Conservation (phyloP, 2,329 filamentous ascomycete genomes). For the Zalaria obscura region DNA sequence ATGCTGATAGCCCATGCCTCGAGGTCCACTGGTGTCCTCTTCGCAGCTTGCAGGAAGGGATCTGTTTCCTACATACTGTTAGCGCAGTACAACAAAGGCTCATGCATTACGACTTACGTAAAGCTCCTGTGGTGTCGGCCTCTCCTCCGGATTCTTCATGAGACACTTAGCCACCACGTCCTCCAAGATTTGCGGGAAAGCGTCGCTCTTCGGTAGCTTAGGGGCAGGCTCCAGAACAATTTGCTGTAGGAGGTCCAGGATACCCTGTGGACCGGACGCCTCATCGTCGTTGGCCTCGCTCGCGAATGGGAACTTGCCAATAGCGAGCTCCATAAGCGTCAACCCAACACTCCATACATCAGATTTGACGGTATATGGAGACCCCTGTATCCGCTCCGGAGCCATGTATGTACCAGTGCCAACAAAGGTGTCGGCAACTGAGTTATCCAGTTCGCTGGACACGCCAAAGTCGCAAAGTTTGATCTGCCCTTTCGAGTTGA, state of each 20-base stretch:
- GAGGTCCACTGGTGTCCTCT: constrained; percentile 87
- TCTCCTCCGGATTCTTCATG: constrained; percentile 73
- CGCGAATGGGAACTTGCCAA: constrained; percentile 92
- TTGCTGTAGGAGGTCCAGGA: constrained; percentile 87
- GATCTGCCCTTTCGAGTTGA: constrained; percentile 88
- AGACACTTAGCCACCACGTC: constrained; percentile 96
- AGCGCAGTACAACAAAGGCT: constrained; percentile 5
- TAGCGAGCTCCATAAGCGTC: constrained; percentile 90
- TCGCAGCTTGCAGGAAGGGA: constrained; percentile 88
- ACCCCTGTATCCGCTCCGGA: constrained; percentile 91
- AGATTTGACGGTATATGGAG: constrained; percentile 93
- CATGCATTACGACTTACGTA: constrained; percentile 48
- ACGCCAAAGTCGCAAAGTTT: constrained; percentile 98
- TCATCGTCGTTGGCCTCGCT: constrained; percentile 65
- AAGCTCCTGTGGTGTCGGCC: constrained; percentile 85
- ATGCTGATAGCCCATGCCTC: constrained; percentile 86
- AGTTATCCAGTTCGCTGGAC: constrained; percentile 95
- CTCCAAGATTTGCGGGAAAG: constrained; percentile 86
- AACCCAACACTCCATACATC: constrained; percentile 98
- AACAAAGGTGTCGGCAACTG: constrained; percentile 94
- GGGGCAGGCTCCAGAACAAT: constrained; percentile 95
- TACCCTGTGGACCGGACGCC: constrained; percentile 67
- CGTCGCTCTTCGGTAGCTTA: constrained; percentile 88
- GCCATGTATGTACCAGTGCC: constrained; percentile 99
- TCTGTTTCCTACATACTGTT: constrained; percentile 59